phyloP scores from a whole-genome alignment of 768 basidiomycete species.

The Naganishia antarctica region DNA sequence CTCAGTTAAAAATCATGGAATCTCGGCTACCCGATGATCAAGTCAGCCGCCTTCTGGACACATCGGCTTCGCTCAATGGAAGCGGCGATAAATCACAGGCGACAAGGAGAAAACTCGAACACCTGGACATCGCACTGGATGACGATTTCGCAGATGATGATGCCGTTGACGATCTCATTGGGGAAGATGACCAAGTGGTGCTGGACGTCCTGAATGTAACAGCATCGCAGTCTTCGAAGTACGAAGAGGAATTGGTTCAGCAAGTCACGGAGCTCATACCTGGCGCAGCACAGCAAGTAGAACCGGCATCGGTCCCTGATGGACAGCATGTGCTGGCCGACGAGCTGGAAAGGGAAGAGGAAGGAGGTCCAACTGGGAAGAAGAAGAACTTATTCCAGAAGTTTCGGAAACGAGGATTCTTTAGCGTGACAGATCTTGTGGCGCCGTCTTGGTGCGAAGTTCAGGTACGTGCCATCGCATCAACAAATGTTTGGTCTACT shows the following conservation, averaged over 20 bases:
- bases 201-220: background rate
- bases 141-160: background rate
- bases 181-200: background rate
- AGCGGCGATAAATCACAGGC: background rate
- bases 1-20: conserved; percentile 11
- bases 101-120: conserved; percentile 15
- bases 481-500: background rate
- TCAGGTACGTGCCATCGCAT: conserved; percentile 20
- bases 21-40: background rate
- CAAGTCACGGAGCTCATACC: conserved; percentile 20
- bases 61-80: background rate
- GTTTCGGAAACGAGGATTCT: conserved; percentile 45
- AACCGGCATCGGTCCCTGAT: background rate
- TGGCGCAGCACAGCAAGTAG: background rate
- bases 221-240: conserved; percentile 19
- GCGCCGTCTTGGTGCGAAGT: conserved; percentile 51
- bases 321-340: background rate
- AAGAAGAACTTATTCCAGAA: conserved; percentile 23
- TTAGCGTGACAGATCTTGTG: conserved; percentile 50
- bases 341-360: background rate
- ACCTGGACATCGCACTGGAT: conserved; percentile 4
- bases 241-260: conserved; percentile 21
- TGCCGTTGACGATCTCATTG: background rate
- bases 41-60: background rate
- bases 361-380: background rate